Conservation (phyloP, 345 rosid species). For the Boechera divaricarpa region DNA sequence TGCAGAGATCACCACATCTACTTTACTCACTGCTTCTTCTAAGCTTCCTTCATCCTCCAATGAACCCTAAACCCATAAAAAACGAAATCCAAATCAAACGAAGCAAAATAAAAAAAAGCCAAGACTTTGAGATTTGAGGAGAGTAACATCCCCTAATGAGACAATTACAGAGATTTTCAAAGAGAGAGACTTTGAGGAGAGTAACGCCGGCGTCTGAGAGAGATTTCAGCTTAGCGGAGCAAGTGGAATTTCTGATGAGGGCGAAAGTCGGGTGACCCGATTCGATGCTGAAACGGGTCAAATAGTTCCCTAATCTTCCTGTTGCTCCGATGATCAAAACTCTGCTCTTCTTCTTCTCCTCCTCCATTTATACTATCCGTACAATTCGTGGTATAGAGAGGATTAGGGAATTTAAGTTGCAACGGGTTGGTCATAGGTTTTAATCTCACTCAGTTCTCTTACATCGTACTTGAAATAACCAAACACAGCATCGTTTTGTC, state of each 20-base stretch:
- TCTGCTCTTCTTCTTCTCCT: slow-evolving; percentile 58
- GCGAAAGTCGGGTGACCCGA: slow-evolving; percentile 64
- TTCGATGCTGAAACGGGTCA: slow-evolving; percentile 59
- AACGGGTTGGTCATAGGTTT: not conserved
- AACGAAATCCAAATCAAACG: not conserved
- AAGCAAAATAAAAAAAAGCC: not conserved
- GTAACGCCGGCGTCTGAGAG: slow-evolving; percentile 62
- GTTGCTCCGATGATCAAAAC: slow-evolving; percentile 77
- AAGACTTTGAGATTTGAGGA: slow-evolving; percentile 14
- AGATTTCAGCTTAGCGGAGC: slow-evolving; percentile 48
- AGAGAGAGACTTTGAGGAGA: slow-evolving; percentile 58
- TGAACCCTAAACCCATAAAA: slow-evolving; percentile 59
- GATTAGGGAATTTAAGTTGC: not conserved
- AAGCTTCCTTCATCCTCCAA: slow-evolving; percentile 69
- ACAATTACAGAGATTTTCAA: not conserved
- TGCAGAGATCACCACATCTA: slow-evolving; percentile 79
- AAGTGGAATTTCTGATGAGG: slow-evolving; percentile 59
- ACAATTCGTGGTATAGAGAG: not conserved
- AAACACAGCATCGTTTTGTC: not conserved
- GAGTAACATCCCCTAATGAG: not conserved
- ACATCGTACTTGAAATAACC: not conserved
- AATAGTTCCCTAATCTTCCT: slow-evolving; percentile 63
- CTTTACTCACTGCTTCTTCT: slow-evolving; percentile 67
- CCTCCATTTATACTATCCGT: slow-evolving; percentile 17
- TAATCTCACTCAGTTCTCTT: not conserved